Evolutionary conservation across 176 grass and related monocot genomes (phyloP).

Genomic region (Coix lacrymajobi): DNA sequence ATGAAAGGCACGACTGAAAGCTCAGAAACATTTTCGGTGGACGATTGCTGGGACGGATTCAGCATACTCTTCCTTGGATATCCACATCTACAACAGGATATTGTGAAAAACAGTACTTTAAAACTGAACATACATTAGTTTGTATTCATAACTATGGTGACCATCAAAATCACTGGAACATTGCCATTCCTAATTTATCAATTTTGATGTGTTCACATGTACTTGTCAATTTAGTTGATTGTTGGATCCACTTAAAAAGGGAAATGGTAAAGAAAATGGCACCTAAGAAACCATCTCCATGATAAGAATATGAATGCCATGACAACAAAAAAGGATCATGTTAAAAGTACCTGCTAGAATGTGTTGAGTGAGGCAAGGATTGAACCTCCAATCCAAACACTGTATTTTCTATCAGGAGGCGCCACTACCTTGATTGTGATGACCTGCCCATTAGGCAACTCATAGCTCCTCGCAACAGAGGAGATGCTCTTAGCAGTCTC

Average conservation of each 20-base stretch:
- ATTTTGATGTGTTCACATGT: not conserved
- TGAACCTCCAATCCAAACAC: constrained; percentile 32
- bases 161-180: not conserved
- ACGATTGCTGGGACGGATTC: constrained; percentile 35
- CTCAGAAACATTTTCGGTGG: constrained; percentile 39
- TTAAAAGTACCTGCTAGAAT: constrained; percentile 30
- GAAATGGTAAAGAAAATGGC: too few relatives aligned
- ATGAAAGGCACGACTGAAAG: not conserved
- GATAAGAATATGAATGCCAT: not conserved
- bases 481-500: too few relatives aligned
- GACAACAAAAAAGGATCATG: not conserved
- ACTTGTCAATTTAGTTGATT: not conserved
- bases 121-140: not conserved
- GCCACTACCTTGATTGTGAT: constrained; percentile 44
- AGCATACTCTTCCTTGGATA: constrained; percentile 38
- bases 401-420: constrained; percentile 35
- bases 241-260: not conserved
- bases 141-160: not conserved
- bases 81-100: constrained; percentile 29
- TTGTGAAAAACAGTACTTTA: not conserved
- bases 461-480: too few relatives aligned
- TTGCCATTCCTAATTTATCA: not conserved
- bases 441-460: too few relatives aligned
- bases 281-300: too few relatives aligned
- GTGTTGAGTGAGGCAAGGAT: constrained; percentile 35